Base-by-base conservation (phyloP, 805 yeast species). In the Saccharomycopsis sp. region DNA sequence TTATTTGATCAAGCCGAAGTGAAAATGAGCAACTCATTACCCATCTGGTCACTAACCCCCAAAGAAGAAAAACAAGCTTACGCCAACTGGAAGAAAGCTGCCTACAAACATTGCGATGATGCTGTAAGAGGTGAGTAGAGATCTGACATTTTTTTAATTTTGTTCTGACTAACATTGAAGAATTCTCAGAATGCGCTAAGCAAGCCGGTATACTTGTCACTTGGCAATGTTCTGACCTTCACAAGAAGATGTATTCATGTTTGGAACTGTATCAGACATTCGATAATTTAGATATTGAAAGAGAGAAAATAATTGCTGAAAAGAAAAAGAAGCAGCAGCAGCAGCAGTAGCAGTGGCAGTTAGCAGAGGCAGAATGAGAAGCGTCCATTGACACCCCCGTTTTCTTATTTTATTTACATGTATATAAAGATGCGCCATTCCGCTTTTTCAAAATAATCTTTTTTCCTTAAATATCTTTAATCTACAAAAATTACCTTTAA, bases 1-100 rank as follows among this genome's bases (percentile, higher is more conserved):
- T n/a, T n/a, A n/a, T n/a, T n/a, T n/a, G n/a, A n/a, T n/a, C n/a
- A n/a, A n/a, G n/a, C n/a, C n/a, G n/a, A n/a, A 5, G 17, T 31
- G 35, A 31, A 20, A 8, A 31, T 8, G 19, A 31, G 17, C 35
- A 29, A 26, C 13, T 19, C 29, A 19, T 63, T 84, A 22, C 94
- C 94, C 1, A 66, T 74, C 9, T 85, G 94, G 94, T 74, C 82
- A 51, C 65, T 85, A 19, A 74, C 85, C 0, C 90, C 93, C 11
- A 72, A 71, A 51, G 93, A 85, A 58, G 94, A 85, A 57, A 79
- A 78, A 61, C 74, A 77, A 47, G 79, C 82, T 28, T 76, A 84
- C 55, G 77, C 74, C 53, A 74, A 84, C 54, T 78, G 89, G 80
- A 76, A 83, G 59, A 71, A 66, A 47, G 68, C 69, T 55, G 75